These are phyloP conservation scores for Aspergillus jensenii DNA, from an alignment of 2,329 filamentous ascomycete genomes.

Conservation along the genomic window DNA sequence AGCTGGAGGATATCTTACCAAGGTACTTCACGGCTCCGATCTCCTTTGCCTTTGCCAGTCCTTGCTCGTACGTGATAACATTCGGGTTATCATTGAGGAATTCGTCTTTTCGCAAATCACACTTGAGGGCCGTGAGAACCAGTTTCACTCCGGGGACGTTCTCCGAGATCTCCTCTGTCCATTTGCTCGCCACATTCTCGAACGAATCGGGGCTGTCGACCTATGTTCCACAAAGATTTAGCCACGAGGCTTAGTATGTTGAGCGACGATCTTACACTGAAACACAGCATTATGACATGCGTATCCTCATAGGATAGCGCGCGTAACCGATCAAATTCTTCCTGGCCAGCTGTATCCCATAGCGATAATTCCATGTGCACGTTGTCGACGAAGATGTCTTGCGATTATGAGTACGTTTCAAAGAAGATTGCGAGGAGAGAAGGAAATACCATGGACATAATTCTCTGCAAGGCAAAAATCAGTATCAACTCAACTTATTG, in stretches of 20 bases:
- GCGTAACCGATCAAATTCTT: conserved; percentile 96
- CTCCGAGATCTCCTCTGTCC: conserved; percentile 96
- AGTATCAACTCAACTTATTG: conserved; percentile 15
- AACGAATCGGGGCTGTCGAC: conserved; percentile 94
- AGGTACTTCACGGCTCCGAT: conserved; percentile 93
- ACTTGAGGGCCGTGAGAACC: conserved; percentile 93
- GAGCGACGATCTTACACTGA: conserved; percentile 60
- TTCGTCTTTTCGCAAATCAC: conserved; percentile 84
- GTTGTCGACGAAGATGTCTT: conserved; percentile 97
- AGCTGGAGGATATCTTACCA: conserved; percentile 47
- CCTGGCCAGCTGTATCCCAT: conserved; percentile 98
- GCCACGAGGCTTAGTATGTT: neutral
- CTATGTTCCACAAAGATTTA: conserved; percentile 32
- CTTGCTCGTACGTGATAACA: conserved; percentile 82
- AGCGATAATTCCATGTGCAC: conserved; percentile 95
- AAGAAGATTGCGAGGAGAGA: neutral
- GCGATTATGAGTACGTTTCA: conserved; percentile 20
- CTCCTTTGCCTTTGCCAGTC: conserved; percentile 83
- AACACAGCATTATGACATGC: conserved; percentile 98
- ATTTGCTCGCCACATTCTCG: conserved; percentile 98
- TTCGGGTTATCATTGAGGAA: conserved; percentile 65
- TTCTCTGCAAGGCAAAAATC: conserved; percentile 64
- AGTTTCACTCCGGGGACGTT: conserved; percentile 95
- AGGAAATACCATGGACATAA: conserved; percentile 82
- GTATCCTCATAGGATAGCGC: conserved; percentile 98